Base-by-base conservation (phyloP, 805 yeast species). In the Candida chauliodis region DNA sequence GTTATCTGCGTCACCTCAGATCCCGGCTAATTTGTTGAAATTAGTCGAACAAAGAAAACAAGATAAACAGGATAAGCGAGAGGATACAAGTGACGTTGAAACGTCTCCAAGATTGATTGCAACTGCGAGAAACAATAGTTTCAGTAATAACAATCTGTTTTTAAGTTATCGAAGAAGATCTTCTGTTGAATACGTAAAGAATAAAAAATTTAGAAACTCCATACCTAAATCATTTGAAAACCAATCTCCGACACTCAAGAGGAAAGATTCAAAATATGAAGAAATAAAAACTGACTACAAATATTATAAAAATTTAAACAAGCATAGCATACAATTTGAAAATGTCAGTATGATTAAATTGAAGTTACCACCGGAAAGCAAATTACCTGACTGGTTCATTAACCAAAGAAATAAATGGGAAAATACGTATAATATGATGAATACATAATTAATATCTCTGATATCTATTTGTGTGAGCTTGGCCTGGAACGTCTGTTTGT, bases 301-400 rank as follows among this genome's bases (percentile, higher is more conserved):
- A 34, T 68, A 71, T 50, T 75, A 77, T 46, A 70, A 66, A 48
- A 66, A 69, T 38, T 50, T 59, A 33, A 58, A 61, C 36, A 56
- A 62, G 43, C 49, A 55, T 22, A 51, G 56, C 18, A 48, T 52
- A 23, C 58, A 53, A 28, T 61, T 53, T 46, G 64, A 59, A 31
- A 61, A 62, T 44, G 66, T 64, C n/a, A 61, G 64, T 13, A 53
- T 56, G 21, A 59, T 75, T 27, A 63, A 61, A 46, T 52, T 79
- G 38, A 64, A 63, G 36, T 67, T 84, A 5, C 95, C 95, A 0
- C 63, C 71, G 7, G 88, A 80, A 36, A 59, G 67, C 9, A 65
- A 71, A 28, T 64, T 88, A n/a, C 95, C 95, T 0, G 63, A 55
- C 1, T 88, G 96, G 96, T 85, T 86, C 49, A 65, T 65, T 15